These are phyloP conservation scores for Saccharomycopsis malanga DNA, from an alignment of 805 yeast genomes.

Conservation along the genomic window DNA sequence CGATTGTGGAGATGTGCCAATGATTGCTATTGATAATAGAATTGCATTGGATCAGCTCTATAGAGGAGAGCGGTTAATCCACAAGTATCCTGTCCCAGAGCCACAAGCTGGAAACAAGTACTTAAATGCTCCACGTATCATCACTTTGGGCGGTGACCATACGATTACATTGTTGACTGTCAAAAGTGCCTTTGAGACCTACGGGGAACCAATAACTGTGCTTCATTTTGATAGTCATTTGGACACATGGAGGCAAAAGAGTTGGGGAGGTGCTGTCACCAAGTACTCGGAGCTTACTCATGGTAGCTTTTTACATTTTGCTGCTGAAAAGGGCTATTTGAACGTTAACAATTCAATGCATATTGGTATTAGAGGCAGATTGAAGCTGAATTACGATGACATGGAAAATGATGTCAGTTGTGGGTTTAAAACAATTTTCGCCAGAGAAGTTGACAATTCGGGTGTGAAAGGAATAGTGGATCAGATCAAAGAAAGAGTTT, in stretches of 20 bases:
- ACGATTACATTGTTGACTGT: conserved; percentile 47
- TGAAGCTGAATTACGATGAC: conserved; percentile 41
- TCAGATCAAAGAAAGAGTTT: conserved; percentile 29
- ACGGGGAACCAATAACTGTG: conserved; percentile 39
- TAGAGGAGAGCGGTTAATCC: conserved; percentile 44
- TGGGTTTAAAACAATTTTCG: conserved; percentile 39
- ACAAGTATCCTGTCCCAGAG: conserved; percentile 30
- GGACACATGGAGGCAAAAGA: conserved; percentile 59
- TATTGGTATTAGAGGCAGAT: conserved; percentile 59
- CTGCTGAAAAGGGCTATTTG: conserved; percentile 55
- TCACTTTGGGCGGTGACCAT: conserved; percentile 59
- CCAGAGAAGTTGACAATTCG: conserved; percentile 37
- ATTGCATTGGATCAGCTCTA: conserved; percentile 50
- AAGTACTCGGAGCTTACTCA: conserved; percentile 51
- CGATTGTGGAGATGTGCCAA: conserved; percentile 57
- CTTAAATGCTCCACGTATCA: conserved; percentile 32
- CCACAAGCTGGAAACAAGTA: conserved; percentile 21
- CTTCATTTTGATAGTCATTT: conserved; percentile 61
- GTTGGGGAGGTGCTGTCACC: conserved; percentile 44
- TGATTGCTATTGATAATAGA: conserved; percentile 55
- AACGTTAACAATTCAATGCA: conserved; percentile 41
- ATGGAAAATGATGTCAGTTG: conserved; percentile 39
- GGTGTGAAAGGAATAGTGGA: conserved; percentile 33
- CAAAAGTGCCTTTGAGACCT: conserved; percentile 43
- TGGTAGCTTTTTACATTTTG: conserved; percentile 62